A percentile compares a stretch with the other conserved stretches of the same genome.
These are phyloP conservation scores for Penicillium olsonii DNA, from an alignment of 2,329 filamentous ascomycete genomes.

Conservation along the genomic window DNA sequence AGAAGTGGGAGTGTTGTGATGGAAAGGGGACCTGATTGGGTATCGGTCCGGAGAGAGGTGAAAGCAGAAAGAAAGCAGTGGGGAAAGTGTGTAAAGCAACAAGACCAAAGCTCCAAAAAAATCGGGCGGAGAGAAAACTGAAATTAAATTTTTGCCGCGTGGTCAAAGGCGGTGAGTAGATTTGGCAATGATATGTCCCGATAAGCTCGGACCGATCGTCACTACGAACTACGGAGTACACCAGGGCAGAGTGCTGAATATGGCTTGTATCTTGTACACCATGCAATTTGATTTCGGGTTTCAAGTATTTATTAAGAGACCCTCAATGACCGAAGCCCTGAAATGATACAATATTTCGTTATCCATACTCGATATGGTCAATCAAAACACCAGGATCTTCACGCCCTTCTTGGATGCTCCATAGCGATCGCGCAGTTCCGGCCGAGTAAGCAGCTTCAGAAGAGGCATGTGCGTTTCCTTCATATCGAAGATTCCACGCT, in stretches of 20 bases:
- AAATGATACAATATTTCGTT: neutral
- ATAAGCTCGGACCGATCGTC: neutral
- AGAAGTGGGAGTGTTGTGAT: neutral
- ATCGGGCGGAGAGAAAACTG: constrained; percentile 24
- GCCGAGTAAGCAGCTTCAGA: constrained; percentile 69
- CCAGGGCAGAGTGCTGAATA: too few species aligned
- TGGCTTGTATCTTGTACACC: too few species aligned
- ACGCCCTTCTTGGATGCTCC: constrained; percentile 56
- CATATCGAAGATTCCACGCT: constrained; percentile 92
- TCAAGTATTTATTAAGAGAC: neutral
- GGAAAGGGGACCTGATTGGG: neutral
- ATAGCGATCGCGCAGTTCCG: constrained; percentile 72
- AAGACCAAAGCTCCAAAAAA: constrained; percentile 24
- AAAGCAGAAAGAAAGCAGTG: neutral
- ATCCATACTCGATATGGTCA: neutral
- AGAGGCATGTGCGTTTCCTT: constrained; percentile 85
- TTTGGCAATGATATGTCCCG: neutral
- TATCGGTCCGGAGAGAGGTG: neutral
- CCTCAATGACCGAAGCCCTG: neutral
- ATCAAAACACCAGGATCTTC: constrained; percentile 53
- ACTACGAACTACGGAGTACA: too few species aligned
- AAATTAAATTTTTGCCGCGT: constrained; percentile 35
- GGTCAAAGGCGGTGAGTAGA: constrained; percentile 27
- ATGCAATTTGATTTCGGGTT: too few species aligned
- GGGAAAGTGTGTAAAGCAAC: constrained; percentile 2